Evolutionary conservation across 805 yeast species (phyloP).

Genomic region (Naumovozyma castellii): DNA sequence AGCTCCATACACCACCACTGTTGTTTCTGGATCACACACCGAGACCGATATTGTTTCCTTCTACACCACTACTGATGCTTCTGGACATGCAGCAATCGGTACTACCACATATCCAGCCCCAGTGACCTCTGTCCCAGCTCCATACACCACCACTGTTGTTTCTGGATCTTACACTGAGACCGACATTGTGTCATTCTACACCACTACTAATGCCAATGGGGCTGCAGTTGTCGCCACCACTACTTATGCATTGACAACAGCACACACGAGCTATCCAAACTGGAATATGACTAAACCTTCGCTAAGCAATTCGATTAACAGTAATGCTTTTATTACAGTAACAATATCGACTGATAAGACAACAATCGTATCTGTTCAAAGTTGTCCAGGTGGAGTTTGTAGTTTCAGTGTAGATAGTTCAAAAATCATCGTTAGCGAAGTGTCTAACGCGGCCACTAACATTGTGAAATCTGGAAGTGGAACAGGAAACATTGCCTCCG

Average conservation of each 20-base stretch:
- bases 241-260: neutral
- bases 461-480: no score
- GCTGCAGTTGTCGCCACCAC: constrained; percentile 1
- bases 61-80: constrained; percentile 1
- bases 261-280: no score
- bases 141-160: constrained; percentile 4
- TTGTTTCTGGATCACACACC: neutral
- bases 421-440: no score
- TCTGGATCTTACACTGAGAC: constrained; percentile 1
- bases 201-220: constrained; percentile 3
- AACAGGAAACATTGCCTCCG: no score
- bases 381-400: no score
- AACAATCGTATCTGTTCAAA: no score
- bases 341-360: no score
- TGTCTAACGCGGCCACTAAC: no score
- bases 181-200: constrained; percentile 2
- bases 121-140: neutral
- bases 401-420: no score
- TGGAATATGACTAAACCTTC: no score
- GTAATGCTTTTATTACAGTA: no score
- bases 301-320: no score
- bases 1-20: constrained; percentile 5
- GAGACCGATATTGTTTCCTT: constrained; percentile 1
- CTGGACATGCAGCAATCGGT: constrained; percentile 1
- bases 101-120: neutral